Conservation (phyloP, 2,329 filamentous ascomycete species). For the Xylaria multiplex region DNA sequence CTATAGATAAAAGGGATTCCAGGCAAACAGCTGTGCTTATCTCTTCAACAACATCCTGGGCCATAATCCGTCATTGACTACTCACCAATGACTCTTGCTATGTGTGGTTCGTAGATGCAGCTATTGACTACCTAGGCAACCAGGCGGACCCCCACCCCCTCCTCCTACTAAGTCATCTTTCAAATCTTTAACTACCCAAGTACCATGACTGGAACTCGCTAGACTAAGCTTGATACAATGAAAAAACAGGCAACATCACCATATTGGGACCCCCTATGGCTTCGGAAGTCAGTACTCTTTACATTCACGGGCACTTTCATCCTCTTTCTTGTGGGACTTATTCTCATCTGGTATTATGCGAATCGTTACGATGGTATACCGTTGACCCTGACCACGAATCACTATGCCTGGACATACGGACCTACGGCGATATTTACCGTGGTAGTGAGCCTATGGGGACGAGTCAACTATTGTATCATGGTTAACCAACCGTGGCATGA, state of each 20-base stretch:
- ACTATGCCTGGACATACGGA: conserved; percentile 21
- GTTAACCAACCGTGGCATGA: conserved; percentile 7
- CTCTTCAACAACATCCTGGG: no score
- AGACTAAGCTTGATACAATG: neutral
- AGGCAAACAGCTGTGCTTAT: no score
- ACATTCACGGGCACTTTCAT: neutral
- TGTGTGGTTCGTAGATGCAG: no score
- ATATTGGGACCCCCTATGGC: conserved; percentile 6
- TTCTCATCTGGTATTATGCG: conserved; percentile 5
- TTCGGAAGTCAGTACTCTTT: conserved; percentile 15
- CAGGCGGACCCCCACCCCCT: no score
- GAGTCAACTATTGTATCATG: conserved; percentile 14
- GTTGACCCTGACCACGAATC: neutral
- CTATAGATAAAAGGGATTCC: no score
- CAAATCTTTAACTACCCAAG: neutral
- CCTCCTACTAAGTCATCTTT: neutral
- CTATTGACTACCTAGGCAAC: no score
- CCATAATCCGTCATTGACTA: no score
- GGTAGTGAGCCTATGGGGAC: conserved; percentile 9
- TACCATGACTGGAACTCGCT: neutral
- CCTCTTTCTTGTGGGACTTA: neutral
- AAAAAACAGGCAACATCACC: neutral
- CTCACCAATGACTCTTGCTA: no score
- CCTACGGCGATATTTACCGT: conserved; percentile 6
- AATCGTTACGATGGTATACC: conserved; percentile 15